Evolutionary conservation across 371 early-diverging fungal species (phyloP), one percentile per base, ranked within the genome.

Genomic region (Lichtheimia hyalospora): DNA sequence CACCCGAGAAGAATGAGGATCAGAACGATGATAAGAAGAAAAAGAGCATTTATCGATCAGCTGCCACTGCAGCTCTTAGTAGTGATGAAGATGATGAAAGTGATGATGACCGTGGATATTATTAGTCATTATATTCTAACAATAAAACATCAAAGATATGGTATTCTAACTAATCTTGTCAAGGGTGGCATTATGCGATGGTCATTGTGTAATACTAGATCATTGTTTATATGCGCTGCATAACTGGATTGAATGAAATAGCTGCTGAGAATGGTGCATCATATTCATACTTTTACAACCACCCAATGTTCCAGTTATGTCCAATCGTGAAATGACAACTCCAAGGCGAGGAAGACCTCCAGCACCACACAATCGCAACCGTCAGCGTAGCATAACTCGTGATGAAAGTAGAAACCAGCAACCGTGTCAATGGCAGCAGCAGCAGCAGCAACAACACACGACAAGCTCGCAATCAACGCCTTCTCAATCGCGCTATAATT

Each of bases 1-100:
- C 81, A 42, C 61, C 73, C 10, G 81, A 81, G 43, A 64, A 73
- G 21, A 21, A 57, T 5, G 51, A 54, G 3, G 62, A 68, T n/a
- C 66, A 73, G 49, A 55, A 67, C 14, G 50, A 27, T 14, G 16
- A 64, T 1, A 59, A 55, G 42, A 59, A 54, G 13, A 72, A 69
- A 42, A 74, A 74, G 41, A 56, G 71, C 2, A 74, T 75, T 28
- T 75, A 79, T 57, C 61, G 77, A 57, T 80, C 81, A 40, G 71
- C 63, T 24, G 80, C 79, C 25, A 80, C 79, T 16, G 82, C 85
- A 54, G 83, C 85, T 1, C 73, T 84, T 21, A 84, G 85, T 57
- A 81, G 81, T 64, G 84, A 85, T 64, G 84, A 81, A 24, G 81
- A 84, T 41, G 74, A 79, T 12, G 70, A 74, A 39, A 80, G 79